These are phyloP conservation scores for Cucurbita moschata DNA, from an alignment of 306 rosid genomes.

Conservation along the genomic window DNA sequence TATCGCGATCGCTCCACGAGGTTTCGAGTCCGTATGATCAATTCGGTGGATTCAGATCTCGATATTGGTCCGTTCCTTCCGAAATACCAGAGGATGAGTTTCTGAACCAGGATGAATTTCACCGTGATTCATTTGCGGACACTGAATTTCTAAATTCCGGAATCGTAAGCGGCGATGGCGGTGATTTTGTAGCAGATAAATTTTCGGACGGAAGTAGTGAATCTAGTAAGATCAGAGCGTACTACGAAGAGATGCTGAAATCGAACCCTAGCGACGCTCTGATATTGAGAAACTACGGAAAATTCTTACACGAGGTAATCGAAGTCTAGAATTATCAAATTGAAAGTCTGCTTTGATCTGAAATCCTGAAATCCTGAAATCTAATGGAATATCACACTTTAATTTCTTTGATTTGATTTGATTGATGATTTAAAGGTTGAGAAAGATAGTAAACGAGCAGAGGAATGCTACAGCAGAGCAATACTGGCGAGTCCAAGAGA, in stretches of 20 bases:
- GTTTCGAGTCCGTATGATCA: background rate
- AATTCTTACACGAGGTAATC: constrained; percentile 64
- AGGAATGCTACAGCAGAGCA: constrained; percentile 68
- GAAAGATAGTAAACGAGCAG: constrained; percentile 52
- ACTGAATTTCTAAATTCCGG: constrained; percentile 10
- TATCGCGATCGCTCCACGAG: background rate
- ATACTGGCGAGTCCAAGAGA: constrained; percentile 60
- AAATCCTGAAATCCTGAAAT: background rate
- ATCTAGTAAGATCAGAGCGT: constrained; percentile 39
- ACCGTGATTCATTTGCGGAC: background rate
- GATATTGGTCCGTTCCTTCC: constrained; percentile 3
- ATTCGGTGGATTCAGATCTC: constrained; percentile 2
- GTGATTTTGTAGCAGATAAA: background rate
- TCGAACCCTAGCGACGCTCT: constrained; percentile 65
- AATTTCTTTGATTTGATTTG: too few species aligned
- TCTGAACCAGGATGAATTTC: background rate
- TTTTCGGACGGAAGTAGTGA: constrained; percentile 26
- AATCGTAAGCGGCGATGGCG: background rate
- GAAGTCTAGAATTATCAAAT: background rate
- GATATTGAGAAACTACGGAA: constrained; percentile 65
- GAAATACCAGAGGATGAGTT: constrained; percentile 19
- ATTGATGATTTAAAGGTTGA: constrained; percentile 20
- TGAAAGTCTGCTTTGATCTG: background rate
- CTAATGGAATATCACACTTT: background rate
- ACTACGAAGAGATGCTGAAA: constrained; percentile 52